A percentile compares a stretch with the other conserved stretches of the same genome.
Evolutionary conservation across 257 asterid genomes (phyloP).

Genomic region (Solanum corneliomulleri): DNA sequence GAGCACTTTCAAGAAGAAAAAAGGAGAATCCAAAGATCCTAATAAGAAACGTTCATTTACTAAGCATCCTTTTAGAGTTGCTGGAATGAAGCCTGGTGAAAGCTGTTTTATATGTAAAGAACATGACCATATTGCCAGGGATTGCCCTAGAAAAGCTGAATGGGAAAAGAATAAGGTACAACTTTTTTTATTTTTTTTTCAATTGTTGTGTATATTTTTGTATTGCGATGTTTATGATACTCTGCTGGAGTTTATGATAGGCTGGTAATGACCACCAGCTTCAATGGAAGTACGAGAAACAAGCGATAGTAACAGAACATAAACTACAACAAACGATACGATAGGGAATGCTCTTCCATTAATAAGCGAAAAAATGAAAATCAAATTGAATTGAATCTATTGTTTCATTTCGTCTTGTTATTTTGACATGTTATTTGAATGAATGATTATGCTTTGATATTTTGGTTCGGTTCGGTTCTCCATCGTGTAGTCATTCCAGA

Average conservation of each 20-base stretch:
- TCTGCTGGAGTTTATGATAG: neutral
- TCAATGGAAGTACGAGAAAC: neutral
- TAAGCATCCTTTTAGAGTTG: constrained; percentile 67
- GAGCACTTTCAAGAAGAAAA: constrained; percentile 46
- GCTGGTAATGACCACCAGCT: neutral
- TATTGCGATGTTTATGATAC: neutral
- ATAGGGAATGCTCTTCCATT: neutral
- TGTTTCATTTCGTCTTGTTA: neutral
- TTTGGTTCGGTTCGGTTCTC: neutral
- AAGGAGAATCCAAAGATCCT: constrained; percentile 9
- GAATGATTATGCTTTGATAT: neutral
- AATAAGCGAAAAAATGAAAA: neutral
- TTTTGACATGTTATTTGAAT: neutral
- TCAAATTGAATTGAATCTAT: neutral
- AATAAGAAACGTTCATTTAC: constrained; percentile 20
- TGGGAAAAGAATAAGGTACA: constrained; percentile 94
- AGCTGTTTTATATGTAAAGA: constrained; percentile 81
- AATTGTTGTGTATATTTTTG: neutral
- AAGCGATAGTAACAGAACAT: neutral
- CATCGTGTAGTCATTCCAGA: too few relatives aligned
- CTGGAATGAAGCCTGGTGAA: constrained; percentile 98
- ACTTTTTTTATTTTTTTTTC: neutral
- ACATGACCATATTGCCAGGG: constrained; percentile 69
- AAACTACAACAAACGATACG: neutral
- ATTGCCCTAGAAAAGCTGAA: constrained; percentile 60